Evolutionary conservation across 1,284 basidiomycete species (phyloP).

Genomic region (Naganishia liquefaciens): DNA sequence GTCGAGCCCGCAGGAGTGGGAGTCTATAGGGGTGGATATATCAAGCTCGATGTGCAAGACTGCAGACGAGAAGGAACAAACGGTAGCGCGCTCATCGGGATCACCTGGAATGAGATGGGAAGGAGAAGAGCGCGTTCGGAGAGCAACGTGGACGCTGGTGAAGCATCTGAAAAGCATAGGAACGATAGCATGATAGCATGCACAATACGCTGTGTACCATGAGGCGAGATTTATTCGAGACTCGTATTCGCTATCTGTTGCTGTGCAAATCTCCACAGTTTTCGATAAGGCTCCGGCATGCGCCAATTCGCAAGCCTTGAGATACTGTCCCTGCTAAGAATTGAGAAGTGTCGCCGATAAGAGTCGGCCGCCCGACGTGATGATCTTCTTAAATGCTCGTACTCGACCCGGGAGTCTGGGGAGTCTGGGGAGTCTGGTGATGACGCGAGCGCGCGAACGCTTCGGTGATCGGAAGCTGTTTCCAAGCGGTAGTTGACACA

Average conservation of each 20-base stretch:
- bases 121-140: conserved; percentile 14
- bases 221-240: not conserved
- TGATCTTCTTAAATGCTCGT: no score
- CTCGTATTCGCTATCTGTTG: no score
- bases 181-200: conserved; percentile 6
- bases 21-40: conserved; percentile 12
- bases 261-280: not conserved
- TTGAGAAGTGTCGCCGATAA: no score
- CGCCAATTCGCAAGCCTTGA: no score
- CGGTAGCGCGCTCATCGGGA: not conserved
- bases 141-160: conserved; percentile 21
- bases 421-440: not conserved
- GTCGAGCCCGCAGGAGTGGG: conserved; percentile 19
- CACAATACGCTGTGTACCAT: not conserved
- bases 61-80: not conserved
- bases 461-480: conserved; percentile 10
- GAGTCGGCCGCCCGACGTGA: no score
- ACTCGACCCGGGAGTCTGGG: no score
- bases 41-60: conserved; percentile 5
- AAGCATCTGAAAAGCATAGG: conserved; percentile 26
- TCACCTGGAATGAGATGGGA: conserved; percentile 18
- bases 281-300: no score
- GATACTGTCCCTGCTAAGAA: no score
- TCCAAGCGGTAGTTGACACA: no score
- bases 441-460: conserved; percentile 8